Evolutionary conservation across 176 grass and related monocot species (phyloP).

Genomic region (Alloteropsis semialata): DNA sequence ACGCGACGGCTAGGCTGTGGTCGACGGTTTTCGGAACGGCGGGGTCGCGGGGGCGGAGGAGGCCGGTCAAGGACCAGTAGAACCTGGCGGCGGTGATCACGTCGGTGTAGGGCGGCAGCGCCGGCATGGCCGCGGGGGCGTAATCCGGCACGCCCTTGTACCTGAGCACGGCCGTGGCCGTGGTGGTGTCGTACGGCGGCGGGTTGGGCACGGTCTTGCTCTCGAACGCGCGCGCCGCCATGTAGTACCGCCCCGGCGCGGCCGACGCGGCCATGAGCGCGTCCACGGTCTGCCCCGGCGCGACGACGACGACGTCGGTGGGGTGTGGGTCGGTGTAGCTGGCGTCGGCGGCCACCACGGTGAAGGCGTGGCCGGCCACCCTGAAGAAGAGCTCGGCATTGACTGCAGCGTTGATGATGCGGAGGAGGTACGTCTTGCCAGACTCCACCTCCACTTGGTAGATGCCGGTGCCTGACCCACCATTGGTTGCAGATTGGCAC

Average conservation of each 20-base stretch:
- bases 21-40: conserved; percentile 31
- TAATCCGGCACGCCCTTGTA: conserved; percentile 26
- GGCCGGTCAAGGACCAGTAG: conserved; percentile 32
- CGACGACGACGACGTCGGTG: conserved; percentile 50
- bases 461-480: conserved; percentile 9
- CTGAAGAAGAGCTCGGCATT: conserved; percentile 64
- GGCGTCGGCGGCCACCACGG: conserved; percentile 56
- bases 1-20: conserved; percentile 24
- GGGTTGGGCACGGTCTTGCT: conserved; percentile 10
- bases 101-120: conserved; percentile 28
- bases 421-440: conserved; percentile 52
- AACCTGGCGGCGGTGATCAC: conserved; percentile 33
- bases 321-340: conserved; percentile 45
- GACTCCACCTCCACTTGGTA: conserved; percentile 41
- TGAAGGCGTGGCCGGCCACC: conserved; percentile 56
- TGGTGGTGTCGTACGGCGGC: neutral
- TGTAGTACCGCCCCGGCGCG: conserved; percentile 44
- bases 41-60: conserved; percentile 2
- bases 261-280: conserved; percentile 48
- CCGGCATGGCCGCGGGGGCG: neutral
- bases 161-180: conserved; percentile 26
- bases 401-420: conserved; percentile 70
- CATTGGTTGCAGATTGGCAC: too few relatives aligned
- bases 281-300: conserved; percentile 68
- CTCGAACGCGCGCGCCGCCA: conserved; percentile 39